These are phyloP conservation scores for Nitzschia sp. DNA, from an alignment of 108 stramenopile genomes.

Conservation along the genomic window DNA sequence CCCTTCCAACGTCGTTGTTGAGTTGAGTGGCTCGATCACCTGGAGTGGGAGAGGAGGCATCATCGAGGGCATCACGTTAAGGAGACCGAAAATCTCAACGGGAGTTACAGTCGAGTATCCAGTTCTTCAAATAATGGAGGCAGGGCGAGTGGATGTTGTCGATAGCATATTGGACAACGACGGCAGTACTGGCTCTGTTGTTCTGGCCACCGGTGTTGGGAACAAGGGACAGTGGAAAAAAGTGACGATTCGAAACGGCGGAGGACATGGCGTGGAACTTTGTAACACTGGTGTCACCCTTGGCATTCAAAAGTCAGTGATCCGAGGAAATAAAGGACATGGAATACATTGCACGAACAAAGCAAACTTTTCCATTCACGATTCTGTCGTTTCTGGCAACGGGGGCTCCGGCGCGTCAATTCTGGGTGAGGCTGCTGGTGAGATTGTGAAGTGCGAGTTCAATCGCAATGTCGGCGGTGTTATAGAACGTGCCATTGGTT, in stretches of 20 bases:
- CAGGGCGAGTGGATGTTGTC: slow-evolving; percentile 57
- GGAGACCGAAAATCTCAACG: slow-evolving; percentile 64
- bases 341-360: slow-evolving; percentile 26
- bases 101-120: slow-evolving; percentile 35
- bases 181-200: slow-evolving; percentile 49
- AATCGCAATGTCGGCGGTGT: slow-evolving; percentile 14
- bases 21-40: slow-evolving; percentile 68
- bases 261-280: slow-evolving; percentile 12
- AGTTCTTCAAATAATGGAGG: slow-evolving; percentile 45
- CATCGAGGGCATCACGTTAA: slow-evolving; percentile 80
- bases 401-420: slow-evolving; percentile 24
- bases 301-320: slow-evolving; percentile 1
- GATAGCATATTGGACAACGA: slow-evolving; percentile 71
- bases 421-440: neutral
- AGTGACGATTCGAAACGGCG: slow-evolving; percentile 31
- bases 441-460: slow-evolving; percentile 17
- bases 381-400: slow-evolving; percentile 22
- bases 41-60: slow-evolving; percentile 73
- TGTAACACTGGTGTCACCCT: neutral
- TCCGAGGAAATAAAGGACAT: slow-evolving; percentile 15
- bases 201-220: slow-evolving; percentile 13
- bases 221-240: slow-evolving; percentile 25
- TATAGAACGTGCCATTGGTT: slow-evolving; percentile 18
- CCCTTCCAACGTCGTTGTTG: slow-evolving; percentile 76
- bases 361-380: slow-evolving; percentile 7